These are phyloP conservation scores for Candida pseudoviswanathii DNA, from an alignment of 1,139 yeast genomes.

Conservation along the genomic window DNA sequence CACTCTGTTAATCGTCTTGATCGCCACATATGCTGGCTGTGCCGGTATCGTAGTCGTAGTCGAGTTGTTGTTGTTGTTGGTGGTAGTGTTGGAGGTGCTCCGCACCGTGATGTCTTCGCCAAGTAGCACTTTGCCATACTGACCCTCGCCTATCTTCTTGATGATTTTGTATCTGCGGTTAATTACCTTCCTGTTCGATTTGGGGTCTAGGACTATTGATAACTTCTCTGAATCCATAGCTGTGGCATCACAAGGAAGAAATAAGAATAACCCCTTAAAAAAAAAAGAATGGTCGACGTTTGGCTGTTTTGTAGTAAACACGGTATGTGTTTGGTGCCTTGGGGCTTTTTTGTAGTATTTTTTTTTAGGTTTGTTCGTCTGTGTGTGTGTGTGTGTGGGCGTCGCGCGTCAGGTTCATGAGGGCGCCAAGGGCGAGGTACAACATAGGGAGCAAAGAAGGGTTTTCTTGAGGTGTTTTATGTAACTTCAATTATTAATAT, in stretches of 20 bases:
- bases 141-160: slow-evolving; percentile 48
- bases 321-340: no score
- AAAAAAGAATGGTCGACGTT: no score
- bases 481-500: neutral
- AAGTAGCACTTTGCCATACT: slow-evolving; percentile 44
- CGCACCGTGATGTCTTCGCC: slow-evolving; percentile 26
- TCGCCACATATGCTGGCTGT: slow-evolving; percentile 33
- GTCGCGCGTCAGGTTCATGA: no score
- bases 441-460: neutral
- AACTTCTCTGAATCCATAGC: slow-evolving; percentile 32
- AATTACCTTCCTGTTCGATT: slow-evolving; percentile 35
- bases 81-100: neutral
- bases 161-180: slow-evolving; percentile 37
- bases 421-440: neutral
- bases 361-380: neutral
- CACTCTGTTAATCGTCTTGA: slow-evolving; percentile 47
- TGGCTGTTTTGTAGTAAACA: no score
- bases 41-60: neutral
- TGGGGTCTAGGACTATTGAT: slow-evolving; percentile 32
- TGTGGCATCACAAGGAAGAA: neutral
- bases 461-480: neutral
- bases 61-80: neutral
- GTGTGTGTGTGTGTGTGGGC: no score
- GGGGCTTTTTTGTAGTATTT: neutral
- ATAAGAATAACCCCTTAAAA: neutral